Conservation (phyloP, 1,284 basidiomycete species). For the Wolfiporia cocos region DNA sequence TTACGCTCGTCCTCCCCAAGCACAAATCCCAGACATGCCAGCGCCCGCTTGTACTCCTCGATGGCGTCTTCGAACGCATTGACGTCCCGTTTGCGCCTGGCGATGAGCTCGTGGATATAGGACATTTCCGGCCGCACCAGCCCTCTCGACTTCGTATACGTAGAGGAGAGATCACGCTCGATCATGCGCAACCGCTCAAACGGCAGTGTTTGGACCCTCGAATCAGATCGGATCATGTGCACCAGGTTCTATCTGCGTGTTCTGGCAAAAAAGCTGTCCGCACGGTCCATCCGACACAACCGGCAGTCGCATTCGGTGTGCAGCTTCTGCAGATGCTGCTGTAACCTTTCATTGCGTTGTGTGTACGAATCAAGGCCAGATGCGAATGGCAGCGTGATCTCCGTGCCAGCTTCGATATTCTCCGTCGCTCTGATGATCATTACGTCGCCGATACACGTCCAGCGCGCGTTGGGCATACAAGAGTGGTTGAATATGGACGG, state of each 20-base stretch:
- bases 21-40: background rate
- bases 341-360: background rate
- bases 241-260: background rate
- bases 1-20: background rate
- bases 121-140: background rate
- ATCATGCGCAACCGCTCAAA: background rate
- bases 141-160: background rate
- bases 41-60: background rate
- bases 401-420: background rate
- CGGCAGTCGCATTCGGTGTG: constrained; percentile 2
- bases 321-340: background rate
- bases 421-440: constrained; percentile 3
- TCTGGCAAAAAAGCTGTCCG: background rate
- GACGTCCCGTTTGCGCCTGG: background rate
- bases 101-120: background rate
- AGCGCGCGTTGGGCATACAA: constrained; percentile 1
- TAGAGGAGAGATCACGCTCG: background rate
- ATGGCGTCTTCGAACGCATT: background rate
- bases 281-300: constrained; percentile 1
- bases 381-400: constrained; percentile 1
- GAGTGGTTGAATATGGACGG: constrained; percentile 6
- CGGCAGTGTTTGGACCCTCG: background rate
- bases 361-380: background rate
- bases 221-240: background rate
- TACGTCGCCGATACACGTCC: constrained; percentile 2